Evolutionary conservation across 768 basidiomycete genomes (phyloP).

Genomic region (Boletus rex-veris): DNA sequence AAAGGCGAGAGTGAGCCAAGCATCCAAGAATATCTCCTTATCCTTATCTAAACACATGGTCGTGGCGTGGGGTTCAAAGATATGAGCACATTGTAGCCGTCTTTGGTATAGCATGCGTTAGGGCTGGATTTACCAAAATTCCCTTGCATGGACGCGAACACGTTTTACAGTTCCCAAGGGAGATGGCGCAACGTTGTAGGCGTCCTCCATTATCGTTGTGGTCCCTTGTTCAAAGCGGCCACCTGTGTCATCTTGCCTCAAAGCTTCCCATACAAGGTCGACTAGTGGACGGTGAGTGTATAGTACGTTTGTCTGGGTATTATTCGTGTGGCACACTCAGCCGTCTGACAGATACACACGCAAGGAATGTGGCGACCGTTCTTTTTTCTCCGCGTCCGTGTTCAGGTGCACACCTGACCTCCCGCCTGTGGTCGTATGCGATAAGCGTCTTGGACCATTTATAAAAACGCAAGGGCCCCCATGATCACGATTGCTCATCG

Average conservation of each 20-base stretch:
- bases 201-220: not conserved
- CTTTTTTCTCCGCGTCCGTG: not conserved
- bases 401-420: slow-evolving; percentile 2
- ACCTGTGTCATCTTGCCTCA: too few relatives aligned
- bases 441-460: slow-evolving; percentile 9
- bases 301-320: not conserved
- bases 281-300: slow-evolving; percentile 6
- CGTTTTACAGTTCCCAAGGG: not conserved
- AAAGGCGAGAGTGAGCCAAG: not conserved
- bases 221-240: not conserved
- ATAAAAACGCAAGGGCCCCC: not conserved
- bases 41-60: slow-evolving; percentile 16
- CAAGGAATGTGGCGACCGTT: not conserved
- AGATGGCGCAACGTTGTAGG: not conserved
- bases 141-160: slow-evolving; percentile 3
- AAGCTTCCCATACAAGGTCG: too few relatives aligned
- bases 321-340: not conserved
- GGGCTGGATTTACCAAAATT: slow-evolving; percentile 10
- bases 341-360: slow-evolving; percentile 3
- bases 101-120: slow-evolving; percentile 14
- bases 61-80: not conserved
- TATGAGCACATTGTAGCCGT: slow-evolving; percentile 4
- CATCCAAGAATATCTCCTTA: slow-evolving; percentile 23
- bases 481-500: not conserved
- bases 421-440: not conserved